Conservation (phyloP, 768 basidiomycete genomes). For the Suillus placidus region DNA sequence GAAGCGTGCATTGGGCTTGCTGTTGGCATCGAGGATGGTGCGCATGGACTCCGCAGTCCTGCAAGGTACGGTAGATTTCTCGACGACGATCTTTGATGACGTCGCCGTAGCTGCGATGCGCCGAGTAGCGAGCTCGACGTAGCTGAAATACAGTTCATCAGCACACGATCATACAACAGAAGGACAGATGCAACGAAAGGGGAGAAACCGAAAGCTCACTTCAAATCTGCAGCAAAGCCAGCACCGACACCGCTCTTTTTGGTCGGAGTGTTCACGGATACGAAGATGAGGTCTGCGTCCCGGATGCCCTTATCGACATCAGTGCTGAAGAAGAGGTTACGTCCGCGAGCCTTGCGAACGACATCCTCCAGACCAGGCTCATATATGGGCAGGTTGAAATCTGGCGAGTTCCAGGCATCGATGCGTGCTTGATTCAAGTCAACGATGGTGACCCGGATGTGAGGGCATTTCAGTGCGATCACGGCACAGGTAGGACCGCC, state of each 20-base stretch:
- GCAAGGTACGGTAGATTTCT: conserved; percentile 99
- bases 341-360: conserved; percentile 83
- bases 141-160: conserved; percentile 51
- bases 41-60: conserved; percentile 99
- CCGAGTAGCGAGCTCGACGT: conserved; percentile 95
- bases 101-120: conserved; percentile 91
- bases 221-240: conserved; percentile 97
- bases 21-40: conserved; percentile 98
- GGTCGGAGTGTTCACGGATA: conserved; percentile 98
- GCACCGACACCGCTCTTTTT: conserved; percentile 98
- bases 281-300: conserved; percentile 98
- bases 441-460: conserved; percentile 95
- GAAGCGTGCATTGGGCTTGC: conserved; percentile 86
- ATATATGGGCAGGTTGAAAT: conserved; percentile 91
- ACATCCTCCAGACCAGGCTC: conserved; percentile 96
- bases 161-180: conserved; percentile 6
- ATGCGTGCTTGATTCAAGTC: conserved; percentile 94
- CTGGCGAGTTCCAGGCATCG: conserved; percentile 93
- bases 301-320: conserved; percentile 91
- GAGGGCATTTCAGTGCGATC: conserved; percentile 90
- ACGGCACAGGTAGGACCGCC: conserved; percentile 96
- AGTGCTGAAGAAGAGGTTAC: conserved; percentile 97
- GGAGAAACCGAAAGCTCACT: conserved; percentile 55
- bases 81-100: conserved; percentile 96
- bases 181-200: conserved; percentile 11